phyloP scores from a whole-genome alignment of 352 stramenopile species.

The Hyaloperonospora brassicae region DNA sequence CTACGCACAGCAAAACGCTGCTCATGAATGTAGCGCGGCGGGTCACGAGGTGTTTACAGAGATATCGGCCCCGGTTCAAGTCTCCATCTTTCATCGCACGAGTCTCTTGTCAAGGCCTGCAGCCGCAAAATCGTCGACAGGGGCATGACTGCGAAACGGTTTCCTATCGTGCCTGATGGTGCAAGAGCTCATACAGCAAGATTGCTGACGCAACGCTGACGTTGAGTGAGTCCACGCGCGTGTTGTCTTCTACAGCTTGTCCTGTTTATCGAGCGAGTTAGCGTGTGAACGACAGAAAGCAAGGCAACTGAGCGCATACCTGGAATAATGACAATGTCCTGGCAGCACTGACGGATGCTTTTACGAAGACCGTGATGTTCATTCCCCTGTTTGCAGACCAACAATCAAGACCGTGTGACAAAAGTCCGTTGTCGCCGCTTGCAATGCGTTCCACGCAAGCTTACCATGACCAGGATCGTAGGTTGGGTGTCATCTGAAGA shows the following conservation, averaged over 20 bases:
- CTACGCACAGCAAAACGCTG: slow-evolving; percentile 4
- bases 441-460: background rate
- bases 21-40: slow-evolving; percentile 4
- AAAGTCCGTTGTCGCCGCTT: background rate
- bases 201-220: slow-evolving; percentile 71
- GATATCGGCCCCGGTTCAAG: slow-evolving; percentile 28
- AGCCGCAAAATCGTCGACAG: slow-evolving; percentile 7
- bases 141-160: background rate
- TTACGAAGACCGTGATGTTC: slow-evolving; percentile 72
- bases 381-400: slow-evolving; percentile 38
- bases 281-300: slow-evolving; percentile 2
- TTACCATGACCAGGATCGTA: slow-evolving; percentile 80
- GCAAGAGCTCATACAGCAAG: slow-evolving; percentile 71
- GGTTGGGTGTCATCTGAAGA: slow-evolving; percentile 26
- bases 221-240: slow-evolving; percentile 73
- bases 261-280: slow-evolving; percentile 18
- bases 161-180: slow-evolving; percentile 29
- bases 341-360: slow-evolving; percentile 59
- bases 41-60: slow-evolving; percentile 22
- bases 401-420: background rate
- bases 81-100: slow-evolving; percentile 40
- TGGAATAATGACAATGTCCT: slow-evolving; percentile 68
- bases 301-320: slow-evolving; percentile 15
- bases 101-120: slow-evolving; percentile 26
- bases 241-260: slow-evolving; percentile 48